Conservation (phyloP, 2,329 filamentous ascomycete genomes). For the Aphanocladium album region DNA sequence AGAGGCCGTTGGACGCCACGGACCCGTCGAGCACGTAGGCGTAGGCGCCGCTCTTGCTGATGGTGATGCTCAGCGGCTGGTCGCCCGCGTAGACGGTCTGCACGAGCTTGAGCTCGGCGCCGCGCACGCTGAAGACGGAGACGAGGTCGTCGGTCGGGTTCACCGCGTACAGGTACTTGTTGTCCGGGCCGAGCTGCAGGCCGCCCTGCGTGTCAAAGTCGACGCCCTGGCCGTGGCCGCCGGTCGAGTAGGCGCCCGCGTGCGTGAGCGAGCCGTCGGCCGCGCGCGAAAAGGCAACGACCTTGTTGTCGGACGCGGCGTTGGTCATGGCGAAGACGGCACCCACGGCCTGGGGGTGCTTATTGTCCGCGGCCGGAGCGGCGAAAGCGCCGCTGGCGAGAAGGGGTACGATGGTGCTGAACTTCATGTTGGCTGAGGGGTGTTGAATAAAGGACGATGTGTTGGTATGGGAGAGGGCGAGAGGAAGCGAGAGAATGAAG, state of each 20-base stretch:
- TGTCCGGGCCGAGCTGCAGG: constrained; percentile 44
- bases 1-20: constrained; percentile 19
- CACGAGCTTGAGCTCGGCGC: constrained; percentile 15
- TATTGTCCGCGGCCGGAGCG: background rate
- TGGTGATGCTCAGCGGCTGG: constrained; percentile 18
- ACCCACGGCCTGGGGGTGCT: constrained; percentile 9
- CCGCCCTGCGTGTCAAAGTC: constrained; percentile 77
- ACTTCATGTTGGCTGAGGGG: background rate
- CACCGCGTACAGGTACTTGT: constrained; percentile 19
- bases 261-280: constrained; percentile 14
- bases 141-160: constrained; percentile 18
- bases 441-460: background rate
- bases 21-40: constrained; percentile 19
- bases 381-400: background rate
- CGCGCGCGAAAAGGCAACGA: constrained; percentile 18
- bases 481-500: background rate
- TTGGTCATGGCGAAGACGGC: constrained; percentile 21
- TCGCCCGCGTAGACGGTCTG: constrained; percentile 20
- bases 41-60: constrained; percentile 18
- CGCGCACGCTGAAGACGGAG: constrained; percentile 17
- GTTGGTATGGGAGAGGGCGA: background rate
- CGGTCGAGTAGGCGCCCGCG: constrained; percentile 15
- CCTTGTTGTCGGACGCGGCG: constrained; percentile 14
- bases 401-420: background rate
- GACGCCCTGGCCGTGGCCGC: constrained; percentile 52